Evolutionary conservation across 2,329 filamentous ascomycete species (phyloP).

Genomic region (Colletotrichum tofieldiae): DNA sequence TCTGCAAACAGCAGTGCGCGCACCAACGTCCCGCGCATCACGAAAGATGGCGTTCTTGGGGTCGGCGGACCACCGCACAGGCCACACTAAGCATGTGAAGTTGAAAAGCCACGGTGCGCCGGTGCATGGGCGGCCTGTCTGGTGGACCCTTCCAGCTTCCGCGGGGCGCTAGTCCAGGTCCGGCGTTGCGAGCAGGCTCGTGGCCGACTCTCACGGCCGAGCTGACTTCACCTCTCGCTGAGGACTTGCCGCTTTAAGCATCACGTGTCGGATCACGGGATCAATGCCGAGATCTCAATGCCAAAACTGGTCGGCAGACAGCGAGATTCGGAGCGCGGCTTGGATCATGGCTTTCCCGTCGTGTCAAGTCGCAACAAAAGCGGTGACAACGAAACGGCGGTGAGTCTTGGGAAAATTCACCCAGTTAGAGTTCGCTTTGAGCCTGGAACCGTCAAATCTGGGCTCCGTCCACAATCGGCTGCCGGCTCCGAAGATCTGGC

Average conservation of each 20-base stretch:
- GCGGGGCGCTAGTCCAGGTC: slow-evolving; percentile 32
- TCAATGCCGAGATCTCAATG: not conserved
- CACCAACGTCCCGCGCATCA: slow-evolving; percentile 15
- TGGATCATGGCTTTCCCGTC: not conserved
- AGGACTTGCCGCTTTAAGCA: not conserved
- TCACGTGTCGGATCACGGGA: not conserved
- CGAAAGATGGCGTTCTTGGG: slow-evolving; percentile 28
- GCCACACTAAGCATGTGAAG: slow-evolving; percentile 41
- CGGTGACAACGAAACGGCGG: not conserved
- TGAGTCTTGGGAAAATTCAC: not conserved
- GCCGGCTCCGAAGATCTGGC: slow-evolving; percentile 23
- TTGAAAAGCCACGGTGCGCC: slow-evolving; percentile 31
- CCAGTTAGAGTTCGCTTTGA: not conserved
- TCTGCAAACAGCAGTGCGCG: slow-evolving; percentile 28
- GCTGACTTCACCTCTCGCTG: not conserved
- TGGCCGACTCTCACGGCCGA: not conserved
- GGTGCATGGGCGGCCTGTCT: slow-evolving; percentile 22
- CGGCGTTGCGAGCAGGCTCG: slow-evolving; percentile 23
- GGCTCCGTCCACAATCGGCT: not conserved
- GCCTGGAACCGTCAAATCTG: not conserved
- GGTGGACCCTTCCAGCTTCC: slow-evolving; percentile 37
- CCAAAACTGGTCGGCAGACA: not conserved
- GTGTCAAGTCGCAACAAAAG: rapidly evolving
- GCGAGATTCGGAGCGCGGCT: not conserved
- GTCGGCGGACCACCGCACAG: slow-evolving; percentile 34